phyloP scores from a whole-genome alignment of 192 early-diverging fungal species.

The Coemansia javaensis region DNA sequence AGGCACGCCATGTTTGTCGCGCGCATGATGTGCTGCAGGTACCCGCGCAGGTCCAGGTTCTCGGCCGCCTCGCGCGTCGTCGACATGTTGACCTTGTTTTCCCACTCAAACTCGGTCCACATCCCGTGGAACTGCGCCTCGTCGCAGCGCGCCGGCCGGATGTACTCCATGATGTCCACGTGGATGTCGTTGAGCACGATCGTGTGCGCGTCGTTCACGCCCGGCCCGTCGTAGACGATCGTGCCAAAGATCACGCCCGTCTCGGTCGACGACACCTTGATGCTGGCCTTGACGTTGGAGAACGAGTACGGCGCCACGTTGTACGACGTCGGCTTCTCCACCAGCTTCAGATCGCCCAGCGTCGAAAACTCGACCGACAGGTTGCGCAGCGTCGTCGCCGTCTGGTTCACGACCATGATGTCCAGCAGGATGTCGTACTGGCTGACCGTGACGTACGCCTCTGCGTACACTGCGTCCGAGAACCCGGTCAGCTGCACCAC shows the following conservation, averaged over 20 bases:
- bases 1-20: constrained; percentile 98
- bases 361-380: constrained; percentile 98
- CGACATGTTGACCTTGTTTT: constrained; percentile 98
- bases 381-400: constrained; percentile 90
- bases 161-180: constrained; percentile 99
- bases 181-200: constrained; percentile 97
- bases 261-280: constrained; percentile 98
- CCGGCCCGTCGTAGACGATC: constrained; percentile 97
- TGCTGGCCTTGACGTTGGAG: constrained; percentile 92
- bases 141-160: constrained; percentile 85
- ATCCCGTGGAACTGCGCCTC: constrained; percentile 94
- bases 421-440: constrained; percentile 97
- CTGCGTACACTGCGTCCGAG: constrained; percentile 98
- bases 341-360: constrained; percentile 93
- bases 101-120: constrained; percentile 99
- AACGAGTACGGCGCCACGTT: constrained; percentile 88
- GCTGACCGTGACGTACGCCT: constrained; percentile 95
- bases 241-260: constrained; percentile 98
- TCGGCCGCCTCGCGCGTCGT: constrained; percentile 71
- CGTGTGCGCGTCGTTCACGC: constrained; percentile 82
- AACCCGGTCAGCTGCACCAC: constrained; percentile 97
- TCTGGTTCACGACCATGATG: constrained; percentile 97
- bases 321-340: constrained; percentile 86
- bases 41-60: constrained; percentile 74
- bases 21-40: constrained; percentile 90